phyloP scores from a whole-genome alignment of 2,329 filamentous ascomycete genomes.

The Trichoderma breve region DNA sequence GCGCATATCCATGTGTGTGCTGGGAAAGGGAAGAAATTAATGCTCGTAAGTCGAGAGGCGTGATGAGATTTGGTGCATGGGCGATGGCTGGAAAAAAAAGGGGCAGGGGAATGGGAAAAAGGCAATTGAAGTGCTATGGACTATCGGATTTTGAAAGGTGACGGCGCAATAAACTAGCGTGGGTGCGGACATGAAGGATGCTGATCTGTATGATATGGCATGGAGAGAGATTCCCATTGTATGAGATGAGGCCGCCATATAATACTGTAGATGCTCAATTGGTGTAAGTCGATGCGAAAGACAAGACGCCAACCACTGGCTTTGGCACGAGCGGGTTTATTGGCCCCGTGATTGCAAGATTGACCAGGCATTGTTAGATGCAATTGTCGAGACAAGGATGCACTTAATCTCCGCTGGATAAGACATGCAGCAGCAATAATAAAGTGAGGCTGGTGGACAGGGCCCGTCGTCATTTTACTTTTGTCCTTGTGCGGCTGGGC shows the following conservation, averaged over 20 bases:
- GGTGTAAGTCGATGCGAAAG: background rate
- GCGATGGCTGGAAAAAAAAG: background rate
- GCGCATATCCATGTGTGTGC: background rate
- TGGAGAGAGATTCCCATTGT: too few species aligned
- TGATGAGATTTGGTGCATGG: constrained; percentile 6
- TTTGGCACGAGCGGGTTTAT: background rate
- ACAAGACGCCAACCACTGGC: background rate
- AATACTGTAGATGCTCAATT: background rate
- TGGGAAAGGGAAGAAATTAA: background rate
- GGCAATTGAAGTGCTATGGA: background rate
- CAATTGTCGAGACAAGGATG: background rate
- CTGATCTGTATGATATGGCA: background rate
- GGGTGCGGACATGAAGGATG: background rate
- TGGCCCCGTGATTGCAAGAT: background rate
- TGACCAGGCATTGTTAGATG: background rate
- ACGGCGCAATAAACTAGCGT: background rate
- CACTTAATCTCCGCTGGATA: constrained; percentile 1
- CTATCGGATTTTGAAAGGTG: background rate
- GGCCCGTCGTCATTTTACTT: constrained; percentile 11
- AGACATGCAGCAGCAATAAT: background rate
- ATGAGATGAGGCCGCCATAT: background rate
- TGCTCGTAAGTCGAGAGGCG: background rate
- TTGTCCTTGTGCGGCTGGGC: background rate
- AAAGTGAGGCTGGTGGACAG: background rate
- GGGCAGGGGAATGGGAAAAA: background rate